phyloP scores from a whole-genome alignment of 2,329 filamentous ascomycete genomes.

The Cladosporium sp. region DNA sequence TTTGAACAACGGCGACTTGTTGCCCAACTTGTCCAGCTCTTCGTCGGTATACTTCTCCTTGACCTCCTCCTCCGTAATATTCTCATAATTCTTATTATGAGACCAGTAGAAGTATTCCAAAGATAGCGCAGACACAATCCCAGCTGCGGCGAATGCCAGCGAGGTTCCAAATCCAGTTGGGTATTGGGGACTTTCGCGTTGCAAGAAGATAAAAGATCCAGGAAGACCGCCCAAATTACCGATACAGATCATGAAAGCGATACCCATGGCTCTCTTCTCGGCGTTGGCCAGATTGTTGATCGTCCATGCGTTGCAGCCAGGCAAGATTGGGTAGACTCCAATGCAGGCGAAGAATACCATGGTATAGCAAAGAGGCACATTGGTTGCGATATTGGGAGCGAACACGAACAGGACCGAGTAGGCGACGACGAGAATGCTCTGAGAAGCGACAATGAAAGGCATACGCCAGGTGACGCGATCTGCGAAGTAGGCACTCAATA shows the following conservation, averaged over 20 bases:
- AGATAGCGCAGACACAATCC: conserved; percentile 30
- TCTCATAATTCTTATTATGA: conserved; percentile 40
- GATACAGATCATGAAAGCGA: conserved; percentile 41
- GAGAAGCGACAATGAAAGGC: conserved; percentile 36
- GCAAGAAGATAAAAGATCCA: conserved; percentile 43
- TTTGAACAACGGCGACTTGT: conserved; percentile 44
- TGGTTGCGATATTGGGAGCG: conserved; percentile 16
- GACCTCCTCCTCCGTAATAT: conserved; percentile 38
- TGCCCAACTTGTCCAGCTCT: conserved; percentile 42
- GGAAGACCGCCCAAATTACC: conserved; percentile 43
- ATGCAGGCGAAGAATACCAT: conserved; percentile 35
- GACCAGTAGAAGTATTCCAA: conserved; percentile 29
- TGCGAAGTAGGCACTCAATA: conserved; percentile 34
- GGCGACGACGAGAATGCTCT: conserved; percentile 31
- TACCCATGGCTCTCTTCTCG: conserved; percentile 42
- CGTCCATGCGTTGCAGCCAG: conserved; percentile 35
- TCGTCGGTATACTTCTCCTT: conserved; percentile 40
- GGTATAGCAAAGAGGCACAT: conserved; percentile 31
- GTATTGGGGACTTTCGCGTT: conserved; percentile 49
- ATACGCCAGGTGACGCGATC: conserved; percentile 38
- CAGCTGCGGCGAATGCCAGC: conserved; percentile 27
- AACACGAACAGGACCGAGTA: conserved; percentile 36
- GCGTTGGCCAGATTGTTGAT: conserved; percentile 39
- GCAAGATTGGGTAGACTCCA: conserved; percentile 37
- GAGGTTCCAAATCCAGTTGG: conserved; percentile 49